Percentiles rank a stretch among this genome's conserved stretches.
Conservation (phyloP, 306 rosid species). For the Castanea crenata region DNA sequence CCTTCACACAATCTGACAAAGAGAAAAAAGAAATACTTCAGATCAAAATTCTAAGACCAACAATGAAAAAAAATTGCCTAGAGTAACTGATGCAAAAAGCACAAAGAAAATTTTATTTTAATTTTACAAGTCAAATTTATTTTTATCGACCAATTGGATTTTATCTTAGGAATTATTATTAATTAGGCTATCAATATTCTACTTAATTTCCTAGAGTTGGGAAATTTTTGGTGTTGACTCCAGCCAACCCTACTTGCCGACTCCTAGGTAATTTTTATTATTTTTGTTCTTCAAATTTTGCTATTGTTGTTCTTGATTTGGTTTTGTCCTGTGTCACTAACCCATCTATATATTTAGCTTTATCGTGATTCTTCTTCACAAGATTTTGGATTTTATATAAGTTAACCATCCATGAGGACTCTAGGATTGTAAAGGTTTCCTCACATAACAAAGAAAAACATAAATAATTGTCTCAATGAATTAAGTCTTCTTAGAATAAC, state of each 20-base stretch:
- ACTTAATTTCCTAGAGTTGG: too few relatives aligned
- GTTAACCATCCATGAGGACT: neutral
- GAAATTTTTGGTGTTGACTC: too few relatives aligned
- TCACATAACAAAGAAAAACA: neutral
- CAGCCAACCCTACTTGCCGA: too few relatives aligned
- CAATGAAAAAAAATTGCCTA: neutral
- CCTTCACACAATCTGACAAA: constrained; percentile 86
- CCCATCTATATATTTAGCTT: neutral
- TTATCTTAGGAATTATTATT: too few relatives aligned
- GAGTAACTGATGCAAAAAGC: too few relatives aligned
- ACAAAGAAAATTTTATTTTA: too few relatives aligned
- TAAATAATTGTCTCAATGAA: neutral
- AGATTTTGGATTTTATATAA: neutral
- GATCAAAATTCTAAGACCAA: constrained; percentile 23
- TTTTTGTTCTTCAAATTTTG: too few relatives aligned
- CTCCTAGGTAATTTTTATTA: too few relatives aligned
- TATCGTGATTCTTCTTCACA: neutral
- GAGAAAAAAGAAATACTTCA: constrained; percentile 19
- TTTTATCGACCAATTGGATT: too few relatives aligned
- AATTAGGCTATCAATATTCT: too few relatives aligned
- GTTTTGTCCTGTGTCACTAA: neutral
- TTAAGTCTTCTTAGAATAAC: neutral
- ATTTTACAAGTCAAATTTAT: too few relatives aligned
- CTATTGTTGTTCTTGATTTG: too few relatives aligned
- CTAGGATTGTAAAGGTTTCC: neutral